Evolutionary conservation across 768 basidiomycete species (phyloP), one percentile per base, ranked within the genome.

Genomic region (Auricularia sp.): DNA sequence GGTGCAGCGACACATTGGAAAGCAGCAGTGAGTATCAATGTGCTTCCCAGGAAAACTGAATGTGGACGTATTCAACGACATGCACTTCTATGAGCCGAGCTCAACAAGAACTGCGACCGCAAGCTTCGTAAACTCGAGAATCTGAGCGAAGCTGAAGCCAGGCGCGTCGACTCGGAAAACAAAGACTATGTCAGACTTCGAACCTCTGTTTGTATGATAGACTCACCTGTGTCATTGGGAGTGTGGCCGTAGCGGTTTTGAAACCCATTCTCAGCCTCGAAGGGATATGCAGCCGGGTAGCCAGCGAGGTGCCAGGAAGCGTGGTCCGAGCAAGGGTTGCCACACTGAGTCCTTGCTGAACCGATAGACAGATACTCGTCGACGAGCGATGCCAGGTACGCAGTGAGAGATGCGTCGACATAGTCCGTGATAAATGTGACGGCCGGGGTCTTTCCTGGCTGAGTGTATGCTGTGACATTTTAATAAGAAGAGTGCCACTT

Each of bases 71-170:
- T 29, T 29, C 29, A 29, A 29, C 29, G 29, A 29, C 29, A 29
- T 29, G 29, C 29, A 29, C 29, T 29, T 29, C 39, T 42, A 75
- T 21, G 74, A 72, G 34, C 72, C 72, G 18, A 85, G 67, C 70
- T 86, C 85, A 66, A 84, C 78, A 3, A 79, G 81, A 64, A 83
- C 85, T 1, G 82, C 84, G 12, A 85, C 77, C 14, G 77, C 81
- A 21, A 87, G 75, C 73, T 86, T 86, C 33, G 82, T 80, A 68
- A 86, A 87, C 71, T 86, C 81, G 23, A 83, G 72, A 62, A 82
- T 82, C 69, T 85, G 82, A 62, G 71, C 68, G 65, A 74, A 76
- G 59, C 69, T 71, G 75, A 83, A 83, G 44, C 81, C 80, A 14
- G 39, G 39, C 7, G 12, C 39, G 39, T 42, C 39, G 8, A 42